A percentile compares a stretch with the other conserved stretches of the same genome.
phyloP scores from a whole-genome alignment of 257 asterid genomes.

The Coffea canephora region DNA sequence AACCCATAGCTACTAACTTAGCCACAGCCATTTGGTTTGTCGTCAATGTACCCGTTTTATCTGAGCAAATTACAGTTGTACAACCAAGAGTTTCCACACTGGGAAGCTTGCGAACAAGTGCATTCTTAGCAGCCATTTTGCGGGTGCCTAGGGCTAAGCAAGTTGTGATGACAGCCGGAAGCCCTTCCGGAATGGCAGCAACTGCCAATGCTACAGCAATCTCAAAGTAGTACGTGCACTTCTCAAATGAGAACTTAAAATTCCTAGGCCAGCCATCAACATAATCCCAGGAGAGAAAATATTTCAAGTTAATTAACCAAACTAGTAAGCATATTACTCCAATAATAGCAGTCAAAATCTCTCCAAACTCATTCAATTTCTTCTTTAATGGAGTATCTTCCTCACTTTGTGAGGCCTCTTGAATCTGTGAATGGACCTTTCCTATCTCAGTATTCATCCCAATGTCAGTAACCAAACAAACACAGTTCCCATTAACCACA shows the following conservation, averaged over 20 bases:
- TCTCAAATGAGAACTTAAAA: slow-evolving; percentile 94
- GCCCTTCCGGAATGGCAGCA: slow-evolving; percentile 99
- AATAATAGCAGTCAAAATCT: slow-evolving; percentile 76
- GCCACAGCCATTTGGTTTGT: slow-evolving; percentile 98
- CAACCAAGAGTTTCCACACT: slow-evolving; percentile 99
- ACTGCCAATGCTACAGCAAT: slow-evolving; percentile 99
- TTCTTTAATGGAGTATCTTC: slow-evolving; percentile 98
- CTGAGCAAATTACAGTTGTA: slow-evolving; percentile 98
- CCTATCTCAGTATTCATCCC: slow-evolving; percentile 98
- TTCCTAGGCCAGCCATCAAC: slow-evolving; percentile 96
- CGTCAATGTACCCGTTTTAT: slow-evolving; percentile 94
- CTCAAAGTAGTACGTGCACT: slow-evolving; percentile 98
- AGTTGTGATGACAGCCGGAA: slow-evolving; percentile 96
- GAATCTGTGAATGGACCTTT: slow-evolving; percentile 90
- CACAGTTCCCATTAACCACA: slow-evolving; percentile 88
- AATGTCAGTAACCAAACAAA: slow-evolving; percentile 78
- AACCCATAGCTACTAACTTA: slow-evolving; percentile 81
- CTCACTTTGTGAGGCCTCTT: slow-evolving; percentile 82
- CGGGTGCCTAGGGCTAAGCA: slow-evolving; percentile 99
- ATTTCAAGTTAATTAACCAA: slow-evolving; percentile 93
- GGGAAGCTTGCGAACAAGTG: slow-evolving; percentile 97
- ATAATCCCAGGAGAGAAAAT: slow-evolving; percentile 89
- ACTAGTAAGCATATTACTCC: slow-evolving; percentile 83
- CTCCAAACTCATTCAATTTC: slow-evolving; percentile 98
- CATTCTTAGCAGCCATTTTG: slow-evolving; percentile 99